phyloP scores from a whole-genome alignment of 2,329 filamentous ascomycete genomes.

The Colletotrichum sp. region DNA sequence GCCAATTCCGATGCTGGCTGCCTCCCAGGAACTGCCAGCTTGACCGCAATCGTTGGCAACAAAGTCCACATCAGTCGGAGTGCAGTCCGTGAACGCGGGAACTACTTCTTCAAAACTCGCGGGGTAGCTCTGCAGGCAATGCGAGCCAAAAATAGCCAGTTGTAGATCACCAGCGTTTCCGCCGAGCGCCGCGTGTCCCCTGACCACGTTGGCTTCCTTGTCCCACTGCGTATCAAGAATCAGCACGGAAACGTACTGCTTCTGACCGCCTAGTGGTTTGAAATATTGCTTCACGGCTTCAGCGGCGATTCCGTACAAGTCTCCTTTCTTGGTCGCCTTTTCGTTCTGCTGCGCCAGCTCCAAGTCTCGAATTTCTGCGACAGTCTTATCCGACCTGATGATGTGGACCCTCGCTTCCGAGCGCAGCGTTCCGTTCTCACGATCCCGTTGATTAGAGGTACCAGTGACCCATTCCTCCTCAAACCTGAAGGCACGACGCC shows the following conservation, averaged over 20 bases:
- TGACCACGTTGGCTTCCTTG: constrained; percentile 69
- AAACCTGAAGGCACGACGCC: constrained; percentile 84
- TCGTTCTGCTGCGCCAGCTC: constrained; percentile 80
- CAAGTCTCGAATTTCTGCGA: constrained; percentile 81
- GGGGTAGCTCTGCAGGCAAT: constrained; percentile 90
- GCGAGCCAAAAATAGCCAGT: constrained; percentile 90
- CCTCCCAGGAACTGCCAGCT: constrained; percentile 90
- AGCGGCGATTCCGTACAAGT: constrained; percentile 77
- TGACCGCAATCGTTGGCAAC: constrained; percentile 89
- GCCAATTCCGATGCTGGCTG: constrained; percentile 92
- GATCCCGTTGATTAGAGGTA: constrained; percentile 78
- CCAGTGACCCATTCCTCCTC: constrained; percentile 95
- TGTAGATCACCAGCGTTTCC: constrained; percentile 75
- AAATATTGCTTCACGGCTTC: constrained; percentile 83
- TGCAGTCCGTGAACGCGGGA: constrained; percentile 88
- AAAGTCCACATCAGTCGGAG: constrained; percentile 79
- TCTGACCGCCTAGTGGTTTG: constrained; percentile 75
- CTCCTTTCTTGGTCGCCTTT: constrained; percentile 71
- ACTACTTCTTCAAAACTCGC: constrained; percentile 88
- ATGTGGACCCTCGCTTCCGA: constrained; percentile 92
- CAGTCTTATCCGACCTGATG: constrained; percentile 81
- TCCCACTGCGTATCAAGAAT: constrained; percentile 93
- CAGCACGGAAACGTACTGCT: constrained; percentile 86
- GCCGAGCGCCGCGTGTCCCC: constrained; percentile 85
- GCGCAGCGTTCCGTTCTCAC: constrained; percentile 74